These are phyloP conservation scores for Circinella umbellata DNA, from an alignment of 371 early-diverging fungal species.

Conservation along the genomic window DNA sequence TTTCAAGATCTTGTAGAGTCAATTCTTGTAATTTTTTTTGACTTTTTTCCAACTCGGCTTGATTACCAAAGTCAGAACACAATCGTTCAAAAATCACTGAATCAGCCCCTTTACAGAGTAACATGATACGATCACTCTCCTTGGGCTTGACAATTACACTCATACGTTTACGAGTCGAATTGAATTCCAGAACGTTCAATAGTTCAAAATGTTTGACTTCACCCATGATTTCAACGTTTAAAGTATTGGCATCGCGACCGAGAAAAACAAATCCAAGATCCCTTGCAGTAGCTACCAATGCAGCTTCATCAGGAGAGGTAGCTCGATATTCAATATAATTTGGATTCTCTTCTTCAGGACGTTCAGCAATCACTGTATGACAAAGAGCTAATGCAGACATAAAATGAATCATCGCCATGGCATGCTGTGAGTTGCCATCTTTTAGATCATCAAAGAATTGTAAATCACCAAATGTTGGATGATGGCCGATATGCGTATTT, in stretches of 20 bases:
- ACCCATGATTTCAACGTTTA: slow-evolving; percentile 75
- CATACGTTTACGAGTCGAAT: slow-evolving; percentile 87
- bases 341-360: slow-evolving; percentile 41
- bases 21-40: slow-evolving; percentile 38
- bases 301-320: slow-evolving; percentile 95
- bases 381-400: slow-evolving; percentile 79
- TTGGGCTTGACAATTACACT: slow-evolving; percentile 73
- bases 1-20: slow-evolving; percentile 53
- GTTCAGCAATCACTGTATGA: slow-evolving; percentile 75
- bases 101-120: slow-evolving; percentile 98
- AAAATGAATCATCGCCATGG: slow-evolving; percentile 71
- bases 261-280: slow-evolving; percentile 90
- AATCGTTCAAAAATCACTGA: slow-evolving; percentile 86
- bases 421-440: slow-evolving; percentile 49
- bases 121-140: slow-evolving; percentile 74
- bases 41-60: slow-evolving; percentile 44
- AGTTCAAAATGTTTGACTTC: slow-evolving; percentile 62
- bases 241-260: slow-evolving; percentile 63
- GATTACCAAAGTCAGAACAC: slow-evolving; percentile 50
- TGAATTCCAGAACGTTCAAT: slow-evolving; percentile 83
- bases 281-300: slow-evolving; percentile 87
- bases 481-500: slow-evolving; percentile 40
- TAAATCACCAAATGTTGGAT: slow-evolving; percentile 51
- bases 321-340: slow-evolving; percentile 80
- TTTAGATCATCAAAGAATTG: slow-evolving; percentile 43